A percentile compares a stretch with the other conserved stretches of the same genome.
Evolutionary conservation across 164 flowering plant species (phyloP).

Genomic region (Dillenia suffruticosa): DNA sequence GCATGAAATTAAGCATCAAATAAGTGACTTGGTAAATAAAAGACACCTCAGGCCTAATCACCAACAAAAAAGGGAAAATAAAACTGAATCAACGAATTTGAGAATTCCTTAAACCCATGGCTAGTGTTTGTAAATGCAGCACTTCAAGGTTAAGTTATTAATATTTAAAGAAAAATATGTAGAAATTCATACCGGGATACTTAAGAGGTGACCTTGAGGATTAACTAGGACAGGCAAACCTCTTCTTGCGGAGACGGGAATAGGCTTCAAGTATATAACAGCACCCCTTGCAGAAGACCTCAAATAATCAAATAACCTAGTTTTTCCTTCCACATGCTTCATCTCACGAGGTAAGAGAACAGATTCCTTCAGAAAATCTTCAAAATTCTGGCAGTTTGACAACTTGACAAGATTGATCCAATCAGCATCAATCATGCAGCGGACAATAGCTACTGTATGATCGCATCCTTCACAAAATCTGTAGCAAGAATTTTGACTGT

Average conservation of each 20-base stretch:
- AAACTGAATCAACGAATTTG: no score
- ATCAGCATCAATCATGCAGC: constrained; percentile 79
- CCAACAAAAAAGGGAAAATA: background rate
- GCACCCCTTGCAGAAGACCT: constrained; percentile 62
- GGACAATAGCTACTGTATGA: constrained; percentile 39
- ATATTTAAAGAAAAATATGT: background rate
- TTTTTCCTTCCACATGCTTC: constrained; percentile 14
- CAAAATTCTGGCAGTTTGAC: constrained; percentile 24
- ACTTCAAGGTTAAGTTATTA: no score
- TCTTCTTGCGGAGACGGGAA: constrained; percentile 86
- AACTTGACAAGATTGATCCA: constrained; percentile 75
- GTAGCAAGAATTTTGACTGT: constrained; percentile 18
- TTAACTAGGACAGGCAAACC: constrained; percentile 74
- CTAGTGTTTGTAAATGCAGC: no score
- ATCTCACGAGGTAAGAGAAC: background rate
- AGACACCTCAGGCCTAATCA: background rate
- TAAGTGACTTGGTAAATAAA: background rate
- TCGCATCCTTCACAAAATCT: constrained; percentile 33
- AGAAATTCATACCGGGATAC: constrained; percentile 63
- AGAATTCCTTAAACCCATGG: no score
- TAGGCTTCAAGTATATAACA: constrained; percentile 48
- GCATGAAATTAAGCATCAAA: no score
- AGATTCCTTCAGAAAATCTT: constrained; percentile 15
- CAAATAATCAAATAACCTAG: constrained; percentile 28
- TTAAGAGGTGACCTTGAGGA: constrained; percentile 49